A percentile compares a stretch with the other conserved stretches of the same genome.
These are phyloP conservation scores for Akanthomyces muscarius DNA, from an alignment of 2,329 filamentous ascomycete genomes.

Conservation along the genomic window DNA sequence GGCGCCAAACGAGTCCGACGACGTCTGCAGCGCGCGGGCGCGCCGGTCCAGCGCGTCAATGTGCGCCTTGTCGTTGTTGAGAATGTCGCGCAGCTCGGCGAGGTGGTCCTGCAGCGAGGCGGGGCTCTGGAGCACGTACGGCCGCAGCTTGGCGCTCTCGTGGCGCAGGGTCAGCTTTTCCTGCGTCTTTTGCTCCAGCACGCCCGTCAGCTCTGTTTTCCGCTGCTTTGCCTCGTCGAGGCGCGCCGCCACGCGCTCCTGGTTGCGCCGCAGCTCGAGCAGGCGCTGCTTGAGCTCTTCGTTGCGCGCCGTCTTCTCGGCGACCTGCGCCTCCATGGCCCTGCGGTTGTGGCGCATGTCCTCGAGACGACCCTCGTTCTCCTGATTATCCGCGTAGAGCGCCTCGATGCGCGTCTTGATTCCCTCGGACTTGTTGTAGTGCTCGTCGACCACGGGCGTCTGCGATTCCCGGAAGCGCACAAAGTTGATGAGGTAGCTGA, in stretches of 20 bases:
- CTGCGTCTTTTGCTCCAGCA: slow-evolving; percentile 68
- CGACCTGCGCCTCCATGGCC: slow-evolving; percentile 75
- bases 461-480: slow-evolving; percentile 94
- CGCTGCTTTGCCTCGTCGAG: slow-evolving; percentile 79
- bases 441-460: slow-evolving; percentile 81
- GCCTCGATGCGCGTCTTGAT: slow-evolving; percentile 85
- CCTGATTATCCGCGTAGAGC: slow-evolving; percentile 80
- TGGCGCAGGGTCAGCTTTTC: slow-evolving; percentile 68
- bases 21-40: slow-evolving; percentile 86
- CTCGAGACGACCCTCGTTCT: slow-evolving; percentile 73
- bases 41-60: slow-evolving; percentile 86
- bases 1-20: slow-evolving; percentile 80
- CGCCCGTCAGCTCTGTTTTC: slow-evolving; percentile 69
- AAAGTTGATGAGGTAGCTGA: slow-evolving; percentile 98
- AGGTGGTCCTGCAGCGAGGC: slow-evolving; percentile 77
- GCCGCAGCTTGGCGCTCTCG: slow-evolving; percentile 83
- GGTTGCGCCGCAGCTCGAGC: slow-evolving; percentile 73
- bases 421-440: slow-evolving; percentile 85
- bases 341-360: slow-evolving; percentile 78
- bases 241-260: slow-evolving; percentile 77
- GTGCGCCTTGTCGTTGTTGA: slow-evolving; percentile 73
- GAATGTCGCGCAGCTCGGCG: slow-evolving; percentile 73
- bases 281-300: slow-evolving; percentile 81
- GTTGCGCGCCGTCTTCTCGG: slow-evolving; percentile 80
- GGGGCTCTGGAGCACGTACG: slow-evolving; percentile 88